These are phyloP conservation scores for Globisporangium alternatum DNA, from an alignment of 352 stramenopile species.

Conservation along the genomic window DNA sequence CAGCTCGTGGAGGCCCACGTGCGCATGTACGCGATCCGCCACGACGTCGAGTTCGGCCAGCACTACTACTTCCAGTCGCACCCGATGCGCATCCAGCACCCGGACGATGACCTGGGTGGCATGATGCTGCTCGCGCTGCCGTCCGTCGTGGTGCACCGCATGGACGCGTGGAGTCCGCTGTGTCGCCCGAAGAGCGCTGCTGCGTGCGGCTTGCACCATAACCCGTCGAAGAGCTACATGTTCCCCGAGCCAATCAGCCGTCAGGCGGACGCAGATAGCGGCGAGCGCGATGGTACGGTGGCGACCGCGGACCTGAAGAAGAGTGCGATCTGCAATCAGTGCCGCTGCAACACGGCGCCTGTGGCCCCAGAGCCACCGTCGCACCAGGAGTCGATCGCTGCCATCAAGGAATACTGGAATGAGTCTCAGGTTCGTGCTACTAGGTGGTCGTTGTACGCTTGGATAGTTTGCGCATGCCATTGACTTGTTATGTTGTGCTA, in stretches of 20 bases:
- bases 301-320: slow-evolving; percentile 20
- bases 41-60: slow-evolving; percentile 61
- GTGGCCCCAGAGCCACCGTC: slow-evolving; percentile 20
- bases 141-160: slow-evolving; percentile 91
- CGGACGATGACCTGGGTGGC: slow-evolving; percentile 90
- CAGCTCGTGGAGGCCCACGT: slow-evolving; percentile 95
- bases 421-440: slow-evolving; percentile 58
- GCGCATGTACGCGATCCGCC: slow-evolving; percentile 91
- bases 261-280: slow-evolving; percentile 56
- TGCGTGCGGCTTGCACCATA: slow-evolving; percentile 57
- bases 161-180: slow-evolving; percentile 91
- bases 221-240: slow-evolving; percentile 55
- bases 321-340: slow-evolving; percentile 37
- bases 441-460: not conserved
- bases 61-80: slow-evolving; percentile 91
- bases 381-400: slow-evolving; percentile 34
- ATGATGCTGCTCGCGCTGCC: slow-evolving; percentile 89
- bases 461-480: not conserved
- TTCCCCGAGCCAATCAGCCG: slow-evolving; percentile 67
- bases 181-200: slow-evolving; percentile 59
- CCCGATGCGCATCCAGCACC: slow-evolving; percentile 91
- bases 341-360: slow-evolving; percentile 32
- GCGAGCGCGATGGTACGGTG: slow-evolving; percentile 54
- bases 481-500: slow-evolving; percentile 9
- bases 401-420: slow-evolving; percentile 73